A percentile compares a stretch with the other conserved stretches of the same genome.
Evolutionary conservation across 192 early-diverging fungal genomes (phyloP).

Genomic region (Rhizophagus prolifer): DNA sequence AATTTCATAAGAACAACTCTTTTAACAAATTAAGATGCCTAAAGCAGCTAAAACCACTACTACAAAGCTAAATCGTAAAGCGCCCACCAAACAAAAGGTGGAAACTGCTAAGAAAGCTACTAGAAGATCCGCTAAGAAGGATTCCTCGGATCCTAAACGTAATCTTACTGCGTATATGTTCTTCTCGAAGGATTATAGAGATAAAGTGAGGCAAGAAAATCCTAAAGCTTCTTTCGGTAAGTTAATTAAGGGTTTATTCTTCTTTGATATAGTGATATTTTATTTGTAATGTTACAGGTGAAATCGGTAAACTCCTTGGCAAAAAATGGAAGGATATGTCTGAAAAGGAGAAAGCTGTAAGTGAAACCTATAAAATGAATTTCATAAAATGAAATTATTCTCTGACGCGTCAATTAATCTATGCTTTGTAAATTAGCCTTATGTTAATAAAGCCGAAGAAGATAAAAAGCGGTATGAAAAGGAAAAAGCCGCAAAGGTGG

Average conservation of each 20-base stretch:
- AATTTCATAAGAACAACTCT: too few species aligned
- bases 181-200: not conserved
- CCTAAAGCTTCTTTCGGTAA: too few species aligned
- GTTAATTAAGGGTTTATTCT: too few species aligned
- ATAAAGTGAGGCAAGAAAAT: not conserved
- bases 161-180: not conserved
- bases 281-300: not conserved
- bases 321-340: slow-evolving; percentile 3
- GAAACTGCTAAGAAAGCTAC: not conserved
- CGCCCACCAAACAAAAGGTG: not conserved
- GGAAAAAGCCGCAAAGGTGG: not conserved
- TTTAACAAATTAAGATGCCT: not conserved
- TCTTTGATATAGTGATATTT: not conserved
- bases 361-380: too few species aligned
- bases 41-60: not conserved
- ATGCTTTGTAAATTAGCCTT: not conserved
- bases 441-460: too few species aligned
- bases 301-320: slow-evolving; percentile 4
- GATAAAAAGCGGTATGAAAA: not conserved
- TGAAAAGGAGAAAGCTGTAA: not conserved
- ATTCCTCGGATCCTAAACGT: slow-evolving; percentile 9
- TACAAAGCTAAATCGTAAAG: not conserved
- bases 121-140: not conserved
- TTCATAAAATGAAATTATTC: not conserved
- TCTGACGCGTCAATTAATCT: not conserved